Evolutionary conservation across 495 filamentous ascomycete genomes (phyloP).

Genomic region (Aspergillus coremiiformis): DNA sequence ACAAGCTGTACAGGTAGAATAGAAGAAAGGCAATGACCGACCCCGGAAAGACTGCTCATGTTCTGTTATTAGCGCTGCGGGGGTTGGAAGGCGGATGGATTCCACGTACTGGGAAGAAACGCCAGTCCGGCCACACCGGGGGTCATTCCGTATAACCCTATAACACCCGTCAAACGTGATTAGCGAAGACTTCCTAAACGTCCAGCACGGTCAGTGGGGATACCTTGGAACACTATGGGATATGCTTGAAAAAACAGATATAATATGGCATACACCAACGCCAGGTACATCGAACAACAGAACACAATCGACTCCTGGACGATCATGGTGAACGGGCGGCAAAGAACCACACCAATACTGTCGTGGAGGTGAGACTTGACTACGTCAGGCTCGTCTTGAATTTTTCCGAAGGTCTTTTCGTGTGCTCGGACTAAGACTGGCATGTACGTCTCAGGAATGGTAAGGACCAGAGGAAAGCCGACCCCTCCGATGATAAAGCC

Average conservation of each 20-base stretch:
- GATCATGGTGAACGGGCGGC: constrained; percentile 39
- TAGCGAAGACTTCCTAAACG: too few relatives aligned
- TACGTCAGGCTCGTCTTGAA: background rate
- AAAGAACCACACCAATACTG: constrained; percentile 11
- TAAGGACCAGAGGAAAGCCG: constrained; percentile 32
- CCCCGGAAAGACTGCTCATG: constrained; percentile 15
- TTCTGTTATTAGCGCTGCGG: background rate
- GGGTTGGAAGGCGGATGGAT: background rate
- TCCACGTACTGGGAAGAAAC: constrained; percentile 25
- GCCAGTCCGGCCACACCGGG: constrained; percentile 23
- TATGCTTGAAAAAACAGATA: constrained; percentile 59
- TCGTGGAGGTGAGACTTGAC: background rate
- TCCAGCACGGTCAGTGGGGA: too few relatives aligned
- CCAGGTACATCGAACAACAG: constrained; percentile 48
- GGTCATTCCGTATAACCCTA: constrained; percentile 44
- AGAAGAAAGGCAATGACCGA: constrained; percentile 18
- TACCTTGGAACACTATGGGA: constrained; percentile 46
- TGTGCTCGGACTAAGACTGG: constrained; percentile 56
- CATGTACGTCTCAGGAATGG: constrained; percentile 57
- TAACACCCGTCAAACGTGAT: too few relatives aligned
- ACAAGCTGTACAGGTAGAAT: constrained; percentile 22
- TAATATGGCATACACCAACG: constrained; percentile 52
- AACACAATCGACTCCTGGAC: constrained; percentile 40
- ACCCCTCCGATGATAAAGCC: constrained; percentile 33
- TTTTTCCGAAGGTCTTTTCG: constrained; percentile 36